Conservation (phyloP, 2,329 filamentous ascomycete species). For the Fusarium sp. region DNA sequence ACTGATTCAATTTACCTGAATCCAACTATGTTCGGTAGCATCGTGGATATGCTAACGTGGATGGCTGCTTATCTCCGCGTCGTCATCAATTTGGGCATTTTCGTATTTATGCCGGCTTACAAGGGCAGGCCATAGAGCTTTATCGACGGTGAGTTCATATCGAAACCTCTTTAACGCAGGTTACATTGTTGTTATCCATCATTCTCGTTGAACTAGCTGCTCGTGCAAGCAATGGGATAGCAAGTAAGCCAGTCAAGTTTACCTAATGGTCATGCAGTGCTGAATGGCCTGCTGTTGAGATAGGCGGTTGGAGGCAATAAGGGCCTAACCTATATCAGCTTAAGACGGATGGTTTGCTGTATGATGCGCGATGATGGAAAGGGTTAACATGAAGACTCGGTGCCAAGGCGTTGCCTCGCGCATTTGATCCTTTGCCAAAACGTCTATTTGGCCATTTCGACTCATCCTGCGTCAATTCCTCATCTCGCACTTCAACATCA, state of each 20-base stretch:
- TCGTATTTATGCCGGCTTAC: background rate
- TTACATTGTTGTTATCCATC: no score
- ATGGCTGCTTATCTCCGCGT: background rate
- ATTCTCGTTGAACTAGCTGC: no score
- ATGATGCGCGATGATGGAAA: background rate
- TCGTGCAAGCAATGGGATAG: no score
- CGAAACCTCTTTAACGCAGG: no score
- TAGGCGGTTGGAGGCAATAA: no score
- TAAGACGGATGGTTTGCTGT: background rate
- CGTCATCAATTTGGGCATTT: background rate
- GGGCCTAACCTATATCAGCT: no score
- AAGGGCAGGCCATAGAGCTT: no score
- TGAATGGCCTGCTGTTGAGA: no score
- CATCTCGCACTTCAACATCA: background rate
- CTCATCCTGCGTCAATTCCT: background rate
- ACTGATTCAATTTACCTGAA: background rate
- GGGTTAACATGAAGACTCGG: background rate
- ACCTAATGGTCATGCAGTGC: no score
- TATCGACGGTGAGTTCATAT: no score
- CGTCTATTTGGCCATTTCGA: background rate
- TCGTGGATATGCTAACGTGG: background rate
- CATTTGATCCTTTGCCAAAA: background rate
- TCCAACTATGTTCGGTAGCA: background rate
- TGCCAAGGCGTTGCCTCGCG: background rate
- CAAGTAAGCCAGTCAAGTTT: no score